Base-by-base conservation (phyloP, 352 stramenopile genomes). In the Aphanomyces invadans region DNA sequence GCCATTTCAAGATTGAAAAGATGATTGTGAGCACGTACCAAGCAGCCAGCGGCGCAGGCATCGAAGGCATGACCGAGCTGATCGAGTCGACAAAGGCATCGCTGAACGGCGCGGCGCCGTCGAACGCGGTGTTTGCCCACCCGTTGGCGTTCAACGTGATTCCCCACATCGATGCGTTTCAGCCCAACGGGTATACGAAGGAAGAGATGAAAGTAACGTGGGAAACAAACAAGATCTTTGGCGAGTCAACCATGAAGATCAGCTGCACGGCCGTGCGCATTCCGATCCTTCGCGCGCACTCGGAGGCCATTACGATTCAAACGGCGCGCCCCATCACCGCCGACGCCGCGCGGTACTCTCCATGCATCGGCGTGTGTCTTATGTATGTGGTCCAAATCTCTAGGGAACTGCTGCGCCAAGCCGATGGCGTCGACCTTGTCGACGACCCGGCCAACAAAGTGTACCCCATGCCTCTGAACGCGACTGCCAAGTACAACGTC, bases 121-220 rank as follows among this genome's bases (percentile, higher is more conserved):
- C 81, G 38, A 87, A 97, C 76, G 95, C 96, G 71, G 81, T 98
- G 9, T 99, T 99, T 79, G 91, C 94, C 36, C 94, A 99, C 80
- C 95, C 96, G 52, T 74, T 99, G 56, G 91, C 96, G 17, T 99
- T 99, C 78, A 99, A 99, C 80, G 87, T 99, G 23, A 99, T 99
- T 75, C 97, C 97, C 44, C 97, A 99, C 76, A 99, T 99, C 76
- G 97, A 99, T 78, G 98, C 97, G 74, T 99, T 99, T 74, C 95
- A 99, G 78, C 86, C 96, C 10, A 99, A 99, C 74, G 90, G 94
- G 64, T 99, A 98, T 81, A 99, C 95, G 36, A 99, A 99, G 81
- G 96, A 99, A 75, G 96, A 99, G 83, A 99, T 99, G 95, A 99
- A 99, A 75, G 95, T 99, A 36, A 97, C 95, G 59, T 99, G 96